A percentile compares a stretch with the other conserved stretches of the same genome.
Evolutionary conservation across 768 basidiomycete species (phyloP).

Genomic region (Leccinum olivaceopallidum): DNA sequence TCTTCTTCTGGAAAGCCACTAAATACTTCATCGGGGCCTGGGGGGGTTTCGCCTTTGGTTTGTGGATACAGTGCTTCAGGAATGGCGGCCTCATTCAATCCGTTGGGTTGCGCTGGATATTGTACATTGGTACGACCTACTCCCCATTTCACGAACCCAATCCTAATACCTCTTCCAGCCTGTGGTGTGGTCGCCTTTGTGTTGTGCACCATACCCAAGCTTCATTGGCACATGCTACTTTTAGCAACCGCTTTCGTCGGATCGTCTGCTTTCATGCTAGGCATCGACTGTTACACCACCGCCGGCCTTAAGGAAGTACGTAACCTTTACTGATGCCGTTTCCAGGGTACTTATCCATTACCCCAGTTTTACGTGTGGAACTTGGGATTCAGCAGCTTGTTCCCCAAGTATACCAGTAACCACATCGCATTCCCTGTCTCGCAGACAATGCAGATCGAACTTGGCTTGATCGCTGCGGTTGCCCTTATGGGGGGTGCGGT

Average conservation of each 20-base stretch:
- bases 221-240: slow-evolving; percentile 86
- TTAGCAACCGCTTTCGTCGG: slow-evolving; percentile 89
- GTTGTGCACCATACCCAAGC: slow-evolving; percentile 79
- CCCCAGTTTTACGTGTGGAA: slow-evolving; percentile 93
- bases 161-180: slow-evolving; percentile 40
- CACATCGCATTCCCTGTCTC: slow-evolving; percentile 79
- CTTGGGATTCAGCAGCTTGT: slow-evolving; percentile 79
- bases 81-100: slow-evolving; percentile 78
- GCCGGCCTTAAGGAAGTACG: slow-evolving; percentile 90
- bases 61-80: slow-evolving; percentile 86
- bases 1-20: slow-evolving; percentile 92
- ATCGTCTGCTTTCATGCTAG: slow-evolving; percentile 86
- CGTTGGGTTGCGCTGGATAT: slow-evolving; percentile 84
- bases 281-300: slow-evolving; percentile 91
- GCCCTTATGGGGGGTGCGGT: slow-evolving; percentile 87
- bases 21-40: slow-evolving; percentile 70
- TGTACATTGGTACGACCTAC: slow-evolving; percentile 67
- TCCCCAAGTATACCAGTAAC: slow-evolving; percentile 70
- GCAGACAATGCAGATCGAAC: slow-evolving; percentile 91
- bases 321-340: not conserved
- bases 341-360: slow-evolving; percentile 14
- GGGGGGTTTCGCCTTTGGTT: slow-evolving; percentile 77
- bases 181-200: slow-evolving; percentile 79
- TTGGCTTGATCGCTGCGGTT: slow-evolving; percentile 84
- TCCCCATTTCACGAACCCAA: slow-evolving; percentile 21